These are phyloP conservation scores for Pythium scleroteichum DNA, from an alignment of 352 stramenopile species.

Conservation along the genomic window DNA sequence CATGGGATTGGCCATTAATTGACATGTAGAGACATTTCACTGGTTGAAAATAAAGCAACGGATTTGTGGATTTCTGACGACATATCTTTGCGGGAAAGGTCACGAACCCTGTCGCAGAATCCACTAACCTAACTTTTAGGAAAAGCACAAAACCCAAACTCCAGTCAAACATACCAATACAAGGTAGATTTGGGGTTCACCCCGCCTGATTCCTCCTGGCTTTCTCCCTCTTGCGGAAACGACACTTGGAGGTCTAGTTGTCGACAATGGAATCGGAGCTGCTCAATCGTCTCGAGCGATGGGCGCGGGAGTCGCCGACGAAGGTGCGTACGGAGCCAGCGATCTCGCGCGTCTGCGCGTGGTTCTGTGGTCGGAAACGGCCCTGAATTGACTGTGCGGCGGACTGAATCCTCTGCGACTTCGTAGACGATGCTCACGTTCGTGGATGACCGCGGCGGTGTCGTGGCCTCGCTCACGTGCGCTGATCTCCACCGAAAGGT, in stretches of 20 bases:
- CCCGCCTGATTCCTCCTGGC: conserved; percentile 2
- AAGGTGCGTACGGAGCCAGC: conserved; percentile 36
- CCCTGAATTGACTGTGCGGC: conserved; percentile 7
- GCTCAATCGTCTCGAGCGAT: conserved; percentile 73
- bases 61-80: neutral
- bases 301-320: conserved; percentile 65
- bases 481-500: conserved; percentile 62
- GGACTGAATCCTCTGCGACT: neutral
- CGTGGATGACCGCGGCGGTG: conserved; percentile 62
- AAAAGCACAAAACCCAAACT: neutral
- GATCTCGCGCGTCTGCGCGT: neutral
- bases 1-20: too few species aligned
- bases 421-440: conserved; percentile 75
- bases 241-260: neutral
- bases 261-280: conserved; percentile 83
- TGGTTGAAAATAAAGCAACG: neutral
- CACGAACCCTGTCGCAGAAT: neutral
- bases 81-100: conserved; percentile 31
- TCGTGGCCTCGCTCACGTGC: conserved; percentile 57
- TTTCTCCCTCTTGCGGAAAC: conserved; percentile 6
- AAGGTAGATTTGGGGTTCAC: conserved; percentile 5
- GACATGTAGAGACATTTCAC: conserved; percentile 6
- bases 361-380: conserved; percentile 3
- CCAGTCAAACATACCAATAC: conserved; percentile 12
- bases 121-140: conserved; percentile 1